phyloP scores from a whole-genome alignment of 441 rosid genomes.

The Lepidium campestre region DNA sequence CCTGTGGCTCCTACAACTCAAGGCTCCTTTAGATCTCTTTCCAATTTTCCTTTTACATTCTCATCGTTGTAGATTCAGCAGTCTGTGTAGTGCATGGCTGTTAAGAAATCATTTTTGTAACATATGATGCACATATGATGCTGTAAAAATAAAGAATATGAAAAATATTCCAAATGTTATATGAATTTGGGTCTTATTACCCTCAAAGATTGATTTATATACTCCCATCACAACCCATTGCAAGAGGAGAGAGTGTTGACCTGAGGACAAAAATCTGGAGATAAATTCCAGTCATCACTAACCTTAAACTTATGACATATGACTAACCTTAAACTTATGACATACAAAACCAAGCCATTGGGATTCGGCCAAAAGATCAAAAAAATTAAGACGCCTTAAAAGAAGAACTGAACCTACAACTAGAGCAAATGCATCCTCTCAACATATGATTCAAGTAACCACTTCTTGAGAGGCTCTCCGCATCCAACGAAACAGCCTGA shows the following conservation, averaged over 20 bases:
- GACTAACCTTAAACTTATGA: constrained; percentile 15
- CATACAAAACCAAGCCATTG: constrained; percentile 5
- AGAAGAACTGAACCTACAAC: constrained; percentile 13
- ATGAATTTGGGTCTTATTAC: constrained; percentile 11
- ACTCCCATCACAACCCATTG: constrained; percentile 3
- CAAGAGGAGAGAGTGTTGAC: constrained; percentile 8
- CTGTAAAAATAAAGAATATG: constrained; percentile 22
- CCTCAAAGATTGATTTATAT: constrained; percentile 18
- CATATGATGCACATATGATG: constrained; percentile 5
- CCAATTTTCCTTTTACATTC: neutral
- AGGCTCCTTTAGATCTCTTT: constrained; percentile 42
- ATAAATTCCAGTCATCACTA: constrained; percentile 3
- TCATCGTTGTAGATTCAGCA: neutral
- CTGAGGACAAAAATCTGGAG: constrained; percentile 12
- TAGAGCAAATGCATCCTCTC: constrained; percentile 91
- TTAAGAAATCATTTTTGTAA: constrained; percentile 15
- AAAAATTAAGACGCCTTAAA: neutral
- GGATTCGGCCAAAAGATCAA: neutral
- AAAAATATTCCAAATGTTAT: neutral
- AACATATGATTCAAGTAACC: constrained; percentile 76
- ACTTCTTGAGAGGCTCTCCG: constrained; percentile 70
- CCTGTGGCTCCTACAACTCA: constrained; percentile 76
- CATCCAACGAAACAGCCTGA: constrained; percentile 85
- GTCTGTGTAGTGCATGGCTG: neutral
- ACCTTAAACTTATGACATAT: constrained; percentile 14